These are phyloP conservation scores for Calonectria honghensis DNA, from an alignment of 2,329 filamentous ascomycete species.

Conservation along the genomic window DNA sequence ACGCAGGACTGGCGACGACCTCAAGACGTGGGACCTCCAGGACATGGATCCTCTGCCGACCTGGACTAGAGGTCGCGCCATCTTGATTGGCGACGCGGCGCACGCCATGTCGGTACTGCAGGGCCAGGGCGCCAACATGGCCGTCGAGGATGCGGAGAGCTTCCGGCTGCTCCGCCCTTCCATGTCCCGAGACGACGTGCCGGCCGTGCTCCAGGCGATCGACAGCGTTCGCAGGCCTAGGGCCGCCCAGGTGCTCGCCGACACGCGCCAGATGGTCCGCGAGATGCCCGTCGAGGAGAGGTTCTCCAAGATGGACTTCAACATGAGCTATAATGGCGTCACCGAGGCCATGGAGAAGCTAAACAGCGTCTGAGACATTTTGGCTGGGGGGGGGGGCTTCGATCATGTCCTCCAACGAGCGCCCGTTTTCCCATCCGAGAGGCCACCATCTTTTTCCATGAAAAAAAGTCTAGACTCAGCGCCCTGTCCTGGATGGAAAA, in stretches of 20 bases:
- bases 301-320: constrained; percentile 37
- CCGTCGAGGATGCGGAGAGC: constrained; percentile 35
- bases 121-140: constrained; percentile 34
- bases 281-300: constrained; percentile 35
- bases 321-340: constrained; percentile 34
- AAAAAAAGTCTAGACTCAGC: not conserved
- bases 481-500: not conserved
- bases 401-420: not conserved
- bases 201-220: constrained; percentile 18
- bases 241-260: constrained; percentile 27
- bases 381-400: not conserved
- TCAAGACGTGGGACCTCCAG: constrained; percentile 37
- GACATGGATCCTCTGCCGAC: constrained; percentile 30
- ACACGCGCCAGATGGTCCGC: constrained; percentile 30
- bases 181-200: constrained; percentile 8
- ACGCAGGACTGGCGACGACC: constrained; percentile 24
- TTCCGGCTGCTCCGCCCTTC: constrained; percentile 29
- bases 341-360: constrained; percentile 18
- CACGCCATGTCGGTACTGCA: constrained; percentile 31
- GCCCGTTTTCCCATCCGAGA: constrained; percentile 5
- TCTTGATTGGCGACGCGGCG: constrained; percentile 31
- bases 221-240: constrained; percentile 24
- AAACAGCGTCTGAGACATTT: constrained; percentile 1
- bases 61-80: constrained; percentile 12
- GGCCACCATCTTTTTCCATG: not conserved